These are phyloP conservation scores for Puccinia hordei DNA, from an alignment of 1,284 basidiomycete genomes.

Conservation along the genomic window DNA sequence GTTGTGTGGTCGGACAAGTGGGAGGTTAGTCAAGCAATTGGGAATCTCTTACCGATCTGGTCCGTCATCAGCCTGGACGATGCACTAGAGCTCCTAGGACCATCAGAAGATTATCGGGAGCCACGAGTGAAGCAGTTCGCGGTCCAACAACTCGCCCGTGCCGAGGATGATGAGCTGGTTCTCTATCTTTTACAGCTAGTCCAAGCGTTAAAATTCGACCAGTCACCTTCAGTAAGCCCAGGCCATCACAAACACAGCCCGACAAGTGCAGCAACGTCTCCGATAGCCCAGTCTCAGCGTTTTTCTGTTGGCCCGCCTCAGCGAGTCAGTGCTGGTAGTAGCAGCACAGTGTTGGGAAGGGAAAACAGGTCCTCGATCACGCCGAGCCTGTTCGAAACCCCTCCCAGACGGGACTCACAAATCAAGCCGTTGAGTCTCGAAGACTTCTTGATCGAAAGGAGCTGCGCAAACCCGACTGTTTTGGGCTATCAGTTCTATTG, in stretches of 20 bases:
- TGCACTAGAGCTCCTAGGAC: conserved; percentile 89
- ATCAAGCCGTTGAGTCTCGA: conserved; percentile 73
- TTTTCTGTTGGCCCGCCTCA: conserved; percentile 21
- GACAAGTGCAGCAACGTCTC: conserved; percentile 56
- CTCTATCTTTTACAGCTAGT: conserved; percentile 93
- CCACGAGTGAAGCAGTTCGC: conserved; percentile 90
- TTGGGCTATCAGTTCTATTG: conserved; percentile 92
- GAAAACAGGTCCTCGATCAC: conserved; percentile 63
- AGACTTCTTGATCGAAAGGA: conserved; percentile 84
- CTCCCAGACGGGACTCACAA: conserved; percentile 63
- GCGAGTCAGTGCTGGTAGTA: conserved; percentile 48
- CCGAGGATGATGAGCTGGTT: conserved; percentile 94
- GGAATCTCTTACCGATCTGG: conserved; percentile 93
- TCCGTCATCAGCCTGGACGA: conserved; percentile 95
- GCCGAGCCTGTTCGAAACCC: not conserved
- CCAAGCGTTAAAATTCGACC: conserved; percentile 92
- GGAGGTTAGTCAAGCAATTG: conserved; percentile 96
- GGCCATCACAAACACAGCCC: conserved; percentile 57
- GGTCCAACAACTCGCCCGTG: conserved; percentile 82
- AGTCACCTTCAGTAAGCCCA: conserved; percentile 48
- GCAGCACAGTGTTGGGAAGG: conserved; percentile 67
- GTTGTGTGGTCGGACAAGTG: conserved; percentile 95
- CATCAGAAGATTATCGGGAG: conserved; percentile 74
- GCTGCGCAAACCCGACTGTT: conserved; percentile 72
- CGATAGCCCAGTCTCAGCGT: conserved; percentile 49